Evolutionary conservation across 2,329 filamentous ascomycete species (phyloP).

Genomic region (Penicillium sp.): DNA sequence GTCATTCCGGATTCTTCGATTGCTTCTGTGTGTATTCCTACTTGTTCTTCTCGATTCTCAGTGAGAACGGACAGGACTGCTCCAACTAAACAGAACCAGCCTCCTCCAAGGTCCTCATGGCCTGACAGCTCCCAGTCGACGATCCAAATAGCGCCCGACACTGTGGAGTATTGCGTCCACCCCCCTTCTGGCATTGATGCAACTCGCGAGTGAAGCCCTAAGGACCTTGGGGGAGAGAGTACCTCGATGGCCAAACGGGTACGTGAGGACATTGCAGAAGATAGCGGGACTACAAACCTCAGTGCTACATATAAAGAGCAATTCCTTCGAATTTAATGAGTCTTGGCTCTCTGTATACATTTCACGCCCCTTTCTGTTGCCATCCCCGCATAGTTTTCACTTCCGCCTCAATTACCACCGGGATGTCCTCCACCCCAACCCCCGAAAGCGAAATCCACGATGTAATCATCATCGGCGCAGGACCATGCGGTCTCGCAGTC

Average conservation of each 20-base stretch:
- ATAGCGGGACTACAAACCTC: background rate
- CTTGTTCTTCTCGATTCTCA: too few species aligned
- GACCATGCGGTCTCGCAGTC: conserved; percentile 70
- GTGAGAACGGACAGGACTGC: too few species aligned
- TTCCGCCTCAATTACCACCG: background rate
- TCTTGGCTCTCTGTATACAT: background rate
- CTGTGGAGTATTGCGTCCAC: conserved; percentile 10
- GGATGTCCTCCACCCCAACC: conserved; percentile 9
- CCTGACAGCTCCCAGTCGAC: conserved; percentile 3
- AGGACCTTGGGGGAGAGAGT: conserved; percentile 37
- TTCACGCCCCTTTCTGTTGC: too few species aligned
- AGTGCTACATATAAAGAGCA: background rate
- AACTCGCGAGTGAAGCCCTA: conserved; percentile 9
- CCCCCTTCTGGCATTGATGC: conserved; percentile 1
- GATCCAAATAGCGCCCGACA: conserved; percentile 3
- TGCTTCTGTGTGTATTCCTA: too few species aligned
- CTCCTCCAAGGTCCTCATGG: conserved; percentile 32
- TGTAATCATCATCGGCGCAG: conserved; percentile 70
- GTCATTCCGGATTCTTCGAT: too few species aligned
- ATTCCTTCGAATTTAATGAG: background rate
- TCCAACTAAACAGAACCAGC: too few species aligned
- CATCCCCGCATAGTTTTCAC: too few species aligned
- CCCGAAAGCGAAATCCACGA: conserved; percentile 44
- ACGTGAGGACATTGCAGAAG: conserved; percentile 22
- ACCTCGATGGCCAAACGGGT: conserved; percentile 29